Evolutionary conservation across 2,329 filamentous ascomycete genomes (phyloP), one percentile per base, ranked within the genome.

Genomic region (Amauroascus niger): DNA sequence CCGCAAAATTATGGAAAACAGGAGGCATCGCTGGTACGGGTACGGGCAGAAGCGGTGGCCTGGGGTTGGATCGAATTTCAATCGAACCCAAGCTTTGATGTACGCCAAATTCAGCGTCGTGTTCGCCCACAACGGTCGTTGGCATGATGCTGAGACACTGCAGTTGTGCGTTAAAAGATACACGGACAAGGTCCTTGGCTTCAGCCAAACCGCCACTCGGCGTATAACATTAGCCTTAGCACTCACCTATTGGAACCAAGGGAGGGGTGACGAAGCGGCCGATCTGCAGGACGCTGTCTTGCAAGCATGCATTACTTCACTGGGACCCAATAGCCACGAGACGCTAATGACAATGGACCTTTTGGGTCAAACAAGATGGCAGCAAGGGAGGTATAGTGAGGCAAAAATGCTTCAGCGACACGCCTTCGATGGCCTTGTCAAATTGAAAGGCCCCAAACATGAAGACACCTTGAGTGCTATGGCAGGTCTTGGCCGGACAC

Each of bases 401-500:
- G 41, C 41, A 9, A 44, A 9, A 13, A 44, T 35, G 9, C 24
- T 44, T 1, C 35, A 39, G 2, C 3, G 41, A 22, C 45, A 48
- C n/a, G 32, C 32, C 4, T 24, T 48, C 9, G 30, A 33, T 48
- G 32, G 45, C 14, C n/a, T 37, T 48, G 9, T 48, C 18, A 49
- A 26, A 49, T 53, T 57, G n/a, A 57, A 68, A 6, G 66, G 67
- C 6, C 60, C 65, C 26, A 65, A 69, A 49, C 66, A 70, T 59
- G 63, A 66, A 14, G 66, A 66, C 49, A 67, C 65, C 3, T 54
- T 69, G 26, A 65, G 61, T 60, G 62, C 66, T n/a, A 60, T 69
- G 35, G 64, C 64, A 24, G 61, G 68, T 49, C 57, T 68, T 11
- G 49, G 55, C 65, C 28, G 41, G 3, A 44, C 41, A 11, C 24